A percentile compares a stretch with the other conserved stretches of the same genome.
Evolutionary conservation across 2,329 filamentous ascomycete genomes (phyloP).

Genomic region (Fusarium ambrosium): DNA sequence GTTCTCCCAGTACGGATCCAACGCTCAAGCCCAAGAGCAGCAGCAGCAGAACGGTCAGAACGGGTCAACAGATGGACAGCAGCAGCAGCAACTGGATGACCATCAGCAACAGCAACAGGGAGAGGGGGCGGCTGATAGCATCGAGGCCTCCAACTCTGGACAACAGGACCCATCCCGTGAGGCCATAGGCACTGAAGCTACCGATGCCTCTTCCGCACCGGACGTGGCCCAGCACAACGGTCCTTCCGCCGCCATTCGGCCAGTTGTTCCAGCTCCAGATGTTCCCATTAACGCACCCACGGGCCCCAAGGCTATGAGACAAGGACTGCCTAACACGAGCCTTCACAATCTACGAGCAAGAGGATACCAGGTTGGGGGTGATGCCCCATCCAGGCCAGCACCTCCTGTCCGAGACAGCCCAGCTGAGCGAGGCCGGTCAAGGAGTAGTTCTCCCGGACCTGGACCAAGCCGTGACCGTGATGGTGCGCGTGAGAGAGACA

Average conservation of each 20-base stretch:
- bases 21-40: conserved; percentile 34
- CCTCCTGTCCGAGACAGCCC: conserved; percentile 35
- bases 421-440: conserved; percentile 52
- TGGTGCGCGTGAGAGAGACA: conserved; percentile 52
- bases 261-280: conserved; percentile 53
- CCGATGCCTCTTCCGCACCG: conserved; percentile 40
- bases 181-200: conserved; percentile 48
- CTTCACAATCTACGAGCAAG: conserved; percentile 73
- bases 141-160: conserved; percentile 35
- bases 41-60: conserved; percentile 37
- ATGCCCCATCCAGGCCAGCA: conserved; percentile 45
- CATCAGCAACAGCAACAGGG: conserved; percentile 45
- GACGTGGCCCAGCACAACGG: conserved; percentile 40
- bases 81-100: conserved; percentile 52
- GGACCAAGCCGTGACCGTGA: conserved; percentile 2
- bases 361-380: conserved; percentile 62
- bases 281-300: conserved; percentile 82
- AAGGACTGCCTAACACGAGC: conserved; percentile 87
- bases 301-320: conserved; percentile 94
- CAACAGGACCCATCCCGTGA: conserved; percentile 47
- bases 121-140: conserved; percentile 32
- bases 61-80: conserved; percentile 46
- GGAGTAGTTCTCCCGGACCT: conserved; percentile 61
- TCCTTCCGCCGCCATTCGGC: conserved; percentile 48
- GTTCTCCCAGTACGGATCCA: conserved; percentile 47